These are phyloP conservation scores for Cryptomeria japonica DNA, from an alignment of 75 land plant species.

Conservation along the genomic window DNA sequence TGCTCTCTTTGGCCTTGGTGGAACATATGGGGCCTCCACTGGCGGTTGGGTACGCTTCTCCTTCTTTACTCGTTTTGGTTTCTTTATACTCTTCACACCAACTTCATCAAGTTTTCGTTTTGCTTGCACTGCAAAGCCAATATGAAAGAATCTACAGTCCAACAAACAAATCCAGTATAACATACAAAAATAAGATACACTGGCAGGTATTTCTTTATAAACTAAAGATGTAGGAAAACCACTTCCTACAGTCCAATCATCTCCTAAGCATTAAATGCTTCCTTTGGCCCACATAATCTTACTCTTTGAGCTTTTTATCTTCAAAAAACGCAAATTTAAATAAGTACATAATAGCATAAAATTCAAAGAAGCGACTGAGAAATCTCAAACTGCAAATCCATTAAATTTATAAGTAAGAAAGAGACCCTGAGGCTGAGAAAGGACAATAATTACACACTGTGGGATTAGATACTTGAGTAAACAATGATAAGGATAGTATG, in stretches of 20 bases:
- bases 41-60: constrained; percentile 38
- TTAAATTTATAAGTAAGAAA: not conserved
- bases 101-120: constrained; percentile 18
- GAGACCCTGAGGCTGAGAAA: not conserved
- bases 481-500: no score
- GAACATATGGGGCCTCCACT: constrained; percentile 67
- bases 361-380: not conserved
- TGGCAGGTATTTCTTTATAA: not conserved
- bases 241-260: not conserved
- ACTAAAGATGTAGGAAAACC: not conserved
- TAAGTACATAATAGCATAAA: not conserved
- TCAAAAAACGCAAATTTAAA: not conserved
- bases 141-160: constrained; percentile 51
- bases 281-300: not conserved
- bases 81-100: constrained; percentile 31
- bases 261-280: not conserved
- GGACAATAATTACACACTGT: not conserved
- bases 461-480: not conserved
- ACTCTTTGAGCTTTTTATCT: not conserved
- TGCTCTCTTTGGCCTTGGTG: constrained; percentile 44
- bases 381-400: not conserved
- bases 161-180: constrained; percentile 11
- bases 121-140: constrained; percentile 23
- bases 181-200: constrained; percentile 6
- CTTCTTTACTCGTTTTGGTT: constrained; percentile 37